Base-by-base conservation (phyloP, 2,329 filamentous ascomycete species). In the Colletotrichum sp. region DNA sequence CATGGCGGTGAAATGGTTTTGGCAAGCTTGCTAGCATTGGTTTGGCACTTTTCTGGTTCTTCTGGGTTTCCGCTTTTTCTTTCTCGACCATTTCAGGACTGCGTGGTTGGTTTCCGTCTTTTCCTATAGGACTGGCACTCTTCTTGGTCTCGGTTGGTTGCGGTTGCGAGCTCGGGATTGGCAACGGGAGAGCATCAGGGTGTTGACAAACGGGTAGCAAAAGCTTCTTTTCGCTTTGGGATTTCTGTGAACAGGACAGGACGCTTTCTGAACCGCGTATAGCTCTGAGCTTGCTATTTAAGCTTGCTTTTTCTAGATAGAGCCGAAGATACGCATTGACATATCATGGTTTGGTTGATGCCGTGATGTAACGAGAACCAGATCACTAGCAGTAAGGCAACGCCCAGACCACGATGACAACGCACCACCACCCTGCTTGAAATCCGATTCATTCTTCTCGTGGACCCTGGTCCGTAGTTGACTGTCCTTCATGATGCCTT, bases 401-500 rank as follows among this genome's bases (percentile, higher is more conserved):
- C n/a, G 44, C 4, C 44, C 12, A 3, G 2, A 19, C 8, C 55
- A 30, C 55, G 2, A 29, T 29, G 25, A 52, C 12, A 25, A 52
- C 16, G 16, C 63, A 29, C 13, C 25, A 2, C 9, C 8, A 19
- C 32, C 29, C 15, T 9, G 30, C 4, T 22, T 39, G 49, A 68
- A 61, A 30, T 69, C 5, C 61, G 27, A 44, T 63, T 76, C 69
- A 36, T 72, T 74, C 59, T 64, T 72, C 63, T 64, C 71, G 12
- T 32, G 44, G 55, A 67, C 34, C 55, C 32, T 72, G 59, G 36
- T 57, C 69, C 25, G 30, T 30, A 52, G 30, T 55, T 66, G 39
- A 76, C 69, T 63, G 62, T 72, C 55, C 63, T 12, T 32, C 49
- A 30, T 68, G 63, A 34, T 68, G 39, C 69, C 73, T 61, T 62